Evolutionary conservation across 2,329 filamentous ascomycete species (phyloP).

Genomic region (Pseudogymnoascus verrucosus): DNA sequence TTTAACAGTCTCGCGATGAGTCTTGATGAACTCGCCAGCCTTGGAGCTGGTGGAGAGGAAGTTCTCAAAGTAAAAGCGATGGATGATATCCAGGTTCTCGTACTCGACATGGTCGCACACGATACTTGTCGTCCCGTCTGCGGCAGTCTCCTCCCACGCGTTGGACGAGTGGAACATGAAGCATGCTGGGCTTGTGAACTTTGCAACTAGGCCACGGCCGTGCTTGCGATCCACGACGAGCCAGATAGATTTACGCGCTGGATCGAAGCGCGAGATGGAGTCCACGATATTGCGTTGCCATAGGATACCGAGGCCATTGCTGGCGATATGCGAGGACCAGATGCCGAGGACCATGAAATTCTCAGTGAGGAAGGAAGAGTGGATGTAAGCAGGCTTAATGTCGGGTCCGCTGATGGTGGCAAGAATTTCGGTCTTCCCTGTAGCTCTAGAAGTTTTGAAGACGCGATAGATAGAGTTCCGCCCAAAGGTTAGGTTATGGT

Average conservation of each 20-base stretch:
- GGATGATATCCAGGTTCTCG: constrained; percentile 55
- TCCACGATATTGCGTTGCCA: constrained; percentile 62
- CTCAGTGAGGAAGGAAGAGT: constrained; percentile 68
- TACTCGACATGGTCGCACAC: constrained; percentile 60
- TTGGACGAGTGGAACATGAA: constrained; percentile 80
- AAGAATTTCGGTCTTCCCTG: constrained; percentile 61
- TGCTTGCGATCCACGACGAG: constrained; percentile 62
- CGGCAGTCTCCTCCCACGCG: constrained; percentile 54
- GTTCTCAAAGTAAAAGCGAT: constrained; percentile 62
- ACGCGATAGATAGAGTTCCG: constrained; percentile 54
- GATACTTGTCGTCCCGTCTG: constrained; percentile 42
- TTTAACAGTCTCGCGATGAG: constrained; percentile 39
- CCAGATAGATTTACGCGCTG: constrained; percentile 53
- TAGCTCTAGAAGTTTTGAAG: constrained; percentile 55
- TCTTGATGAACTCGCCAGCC: constrained; percentile 38
- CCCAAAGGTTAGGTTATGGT: constrained; percentile 68
- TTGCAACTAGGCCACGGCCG: constrained; percentile 57
- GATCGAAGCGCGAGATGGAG: constrained; percentile 56
- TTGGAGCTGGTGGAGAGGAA: constrained; percentile 48
- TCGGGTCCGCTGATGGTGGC: constrained; percentile 51
- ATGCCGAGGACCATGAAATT: constrained; percentile 67
- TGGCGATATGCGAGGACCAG: constrained; percentile 55
- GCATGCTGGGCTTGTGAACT: constrained; percentile 57
- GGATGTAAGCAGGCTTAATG: constrained; percentile 62
- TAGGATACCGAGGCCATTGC: constrained; percentile 50